Evolutionary conservation across 1,284 basidiomycete genomes (phyloP).

Genomic region (Ceratobasidium sp.): DNA sequence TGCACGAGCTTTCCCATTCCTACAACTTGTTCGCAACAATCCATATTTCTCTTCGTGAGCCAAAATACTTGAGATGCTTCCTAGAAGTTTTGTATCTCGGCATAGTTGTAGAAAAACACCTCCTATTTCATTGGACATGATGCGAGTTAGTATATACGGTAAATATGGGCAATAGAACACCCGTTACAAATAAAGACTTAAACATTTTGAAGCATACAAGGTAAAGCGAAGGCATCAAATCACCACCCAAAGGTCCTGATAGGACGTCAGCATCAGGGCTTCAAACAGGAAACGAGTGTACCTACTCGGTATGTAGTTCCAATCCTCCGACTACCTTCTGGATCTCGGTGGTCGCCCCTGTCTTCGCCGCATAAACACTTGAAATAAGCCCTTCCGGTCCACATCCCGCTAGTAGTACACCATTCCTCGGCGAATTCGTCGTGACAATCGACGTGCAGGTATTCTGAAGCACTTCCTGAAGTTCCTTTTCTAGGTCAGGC

Average conservation of each 20-base stretch:
- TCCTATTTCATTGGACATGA: background rate
- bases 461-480: conserved; percentile 62
- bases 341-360: background rate
- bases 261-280: background rate
- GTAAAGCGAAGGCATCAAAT: background rate
- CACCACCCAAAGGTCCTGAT: conserved; percentile 41
- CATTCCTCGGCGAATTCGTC: conserved; percentile 64
- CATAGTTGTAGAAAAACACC: background rate
- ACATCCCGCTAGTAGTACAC: conserved; percentile 76
- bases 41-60: conserved; percentile 20
- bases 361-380: conserved; percentile 59
- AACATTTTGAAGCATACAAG: background rate
- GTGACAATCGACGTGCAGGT: conserved; percentile 66
- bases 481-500: conserved; percentile 59
- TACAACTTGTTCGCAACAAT: conserved; percentile 16
- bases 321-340: conserved; percentile 13
- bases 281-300: background rate
- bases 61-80: background rate
- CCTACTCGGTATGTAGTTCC: conserved; percentile 37
- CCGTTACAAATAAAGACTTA: background rate
- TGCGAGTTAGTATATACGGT: background rate
- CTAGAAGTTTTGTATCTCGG: background rate
- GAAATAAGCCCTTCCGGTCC: conserved; percentile 72
- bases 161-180: background rate
- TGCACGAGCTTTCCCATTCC: conserved; percentile 22